phyloP scores from a whole-genome alignment of 768 basidiomycete species.

The Boletellus ananiceps region DNA sequence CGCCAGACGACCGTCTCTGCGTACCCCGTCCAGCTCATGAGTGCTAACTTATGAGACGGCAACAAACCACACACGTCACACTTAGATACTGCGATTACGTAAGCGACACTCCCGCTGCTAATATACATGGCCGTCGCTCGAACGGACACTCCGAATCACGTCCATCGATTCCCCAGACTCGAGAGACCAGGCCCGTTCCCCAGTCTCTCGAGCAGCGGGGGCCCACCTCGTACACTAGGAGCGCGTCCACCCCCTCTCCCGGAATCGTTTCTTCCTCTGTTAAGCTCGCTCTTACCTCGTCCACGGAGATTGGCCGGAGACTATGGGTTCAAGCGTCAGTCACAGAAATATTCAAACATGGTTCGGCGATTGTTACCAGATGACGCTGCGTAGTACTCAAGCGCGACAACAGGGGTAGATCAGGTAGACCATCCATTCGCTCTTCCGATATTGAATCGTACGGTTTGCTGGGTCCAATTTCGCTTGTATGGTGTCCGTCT shows the following conservation, averaged over 20 bases:
- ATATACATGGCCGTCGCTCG: neutral
- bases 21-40: slow-evolving; percentile 58
- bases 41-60: neutral
- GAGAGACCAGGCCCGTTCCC: slow-evolving; percentile 3
- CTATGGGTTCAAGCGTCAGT: slow-evolving; percentile 8
- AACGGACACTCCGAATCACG: slow-evolving; percentile 4
- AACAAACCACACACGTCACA: neutral
- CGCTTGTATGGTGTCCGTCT: slow-evolving; percentile 6
- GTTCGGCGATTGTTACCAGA: slow-evolving; percentile 17
- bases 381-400: slow-evolving; percentile 18
- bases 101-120: neutral
- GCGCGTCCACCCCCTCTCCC: slow-evolving; percentile 22
- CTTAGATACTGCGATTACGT: slow-evolving; percentile 13
- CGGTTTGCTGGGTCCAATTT: slow-evolving; percentile 4
- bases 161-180: slow-evolving; percentile 19
- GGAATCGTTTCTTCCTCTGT: slow-evolving; percentile 17
- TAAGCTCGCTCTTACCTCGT: slow-evolving; percentile 20
- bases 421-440: slow-evolving; percentile 9
- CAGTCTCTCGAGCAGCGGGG: slow-evolving; percentile 15
- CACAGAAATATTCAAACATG: neutral
- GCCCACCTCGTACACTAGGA: slow-evolving; percentile 13
- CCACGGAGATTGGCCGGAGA: slow-evolving; percentile 12
- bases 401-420: slow-evolving; percentile 22
- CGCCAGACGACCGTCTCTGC: neutral
- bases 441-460: slow-evolving; percentile 15